Evolutionary conservation across 345 rosid genomes (phyloP).

Genomic region (Lepidium aucheri): DNA sequence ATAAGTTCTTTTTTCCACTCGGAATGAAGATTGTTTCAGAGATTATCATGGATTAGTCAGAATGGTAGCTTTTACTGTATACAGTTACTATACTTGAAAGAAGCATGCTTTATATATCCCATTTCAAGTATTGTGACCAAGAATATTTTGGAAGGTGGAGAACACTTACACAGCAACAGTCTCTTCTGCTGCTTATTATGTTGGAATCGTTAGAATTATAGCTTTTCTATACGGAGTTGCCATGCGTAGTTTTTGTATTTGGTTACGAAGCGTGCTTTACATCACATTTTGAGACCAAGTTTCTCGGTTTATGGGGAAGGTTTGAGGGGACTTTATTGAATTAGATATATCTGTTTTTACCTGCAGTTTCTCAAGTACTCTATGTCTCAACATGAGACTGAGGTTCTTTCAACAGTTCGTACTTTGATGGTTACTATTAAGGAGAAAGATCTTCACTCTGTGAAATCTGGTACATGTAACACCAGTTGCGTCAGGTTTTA

Average conservation of each 20-base stretch:
- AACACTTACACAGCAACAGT: no score
- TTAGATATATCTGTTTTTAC: neutral
- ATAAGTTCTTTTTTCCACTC: neutral
- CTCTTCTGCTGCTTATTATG: neutral
- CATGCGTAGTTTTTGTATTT: neutral
- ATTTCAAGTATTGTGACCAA: neutral
- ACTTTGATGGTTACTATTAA: constrained; percentile 49
- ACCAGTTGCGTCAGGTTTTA: constrained; percentile 73
- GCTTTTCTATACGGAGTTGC: neutral
- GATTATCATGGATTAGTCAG: neutral
- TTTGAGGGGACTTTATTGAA: neutral
- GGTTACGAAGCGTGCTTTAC: neutral
- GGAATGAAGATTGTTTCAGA: neutral
- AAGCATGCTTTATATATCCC: neutral
- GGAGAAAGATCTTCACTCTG: constrained; percentile 47
- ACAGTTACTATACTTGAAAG: neutral
- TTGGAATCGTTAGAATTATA: neutral
- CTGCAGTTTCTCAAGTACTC: constrained; percentile 54
- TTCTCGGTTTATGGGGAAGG: neutral
- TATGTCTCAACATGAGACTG: constrained; percentile 48
- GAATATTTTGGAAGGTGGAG: no score
- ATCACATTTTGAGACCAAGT: neutral
- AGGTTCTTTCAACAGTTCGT: constrained; percentile 53
- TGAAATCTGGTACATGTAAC: constrained; percentile 58
- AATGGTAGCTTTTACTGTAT: neutral